Base-by-base conservation (phyloP, 371 early-diverging fungal species). In the Parasitella parasitica region DNA sequence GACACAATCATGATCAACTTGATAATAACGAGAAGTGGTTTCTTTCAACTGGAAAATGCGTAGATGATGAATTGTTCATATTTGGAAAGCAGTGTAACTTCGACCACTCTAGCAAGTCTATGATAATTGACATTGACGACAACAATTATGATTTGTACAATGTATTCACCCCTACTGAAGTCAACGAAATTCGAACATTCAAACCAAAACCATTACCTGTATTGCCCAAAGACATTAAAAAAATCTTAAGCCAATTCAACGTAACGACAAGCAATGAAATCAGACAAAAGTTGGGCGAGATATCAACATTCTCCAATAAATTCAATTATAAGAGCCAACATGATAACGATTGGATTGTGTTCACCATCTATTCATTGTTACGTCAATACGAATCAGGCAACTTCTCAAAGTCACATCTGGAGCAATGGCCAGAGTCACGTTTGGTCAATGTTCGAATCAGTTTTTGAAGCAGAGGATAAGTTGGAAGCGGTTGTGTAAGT, bases 31-130 rank as follows among this genome's bases (percentile, higher is more conserved):
- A 30, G 30, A 61, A 61, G n/a, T 61, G 61, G 61, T 41, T 43
- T 30, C 37, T 61, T 32, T 61, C 46, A 16, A 61, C 48, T 35
- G 53, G 60, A 18, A 60, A 60, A 22, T 51, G 39, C 24, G 43
- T 53, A 22, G 52, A 60, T 39, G 38, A 60, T 12, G 53, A 60
- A 37, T 37, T 60, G 27, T 60, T 36, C 43, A 28, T 53, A 24
- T 60, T 60, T 60, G 53, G 53, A n/a, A 32, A 53, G 30, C 52
- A 60, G 50, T 53, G 53, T 28, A 39, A n/a, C 2, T n/a, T 39
- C 22, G 43, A 52, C 43, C 60, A 60, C 30, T 43, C 60, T 3
- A 60, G 28, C 37, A 53, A 12, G 43, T 60, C 60, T 1, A 18
- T 39, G 7, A 60, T 60, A 16, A 52, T 60, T 4, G 60, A 60